phyloP scores from a whole-genome alignment of 2,329 filamentous ascomycete species.

The Ophiocordyceps camponoti-floridani region DNA sequence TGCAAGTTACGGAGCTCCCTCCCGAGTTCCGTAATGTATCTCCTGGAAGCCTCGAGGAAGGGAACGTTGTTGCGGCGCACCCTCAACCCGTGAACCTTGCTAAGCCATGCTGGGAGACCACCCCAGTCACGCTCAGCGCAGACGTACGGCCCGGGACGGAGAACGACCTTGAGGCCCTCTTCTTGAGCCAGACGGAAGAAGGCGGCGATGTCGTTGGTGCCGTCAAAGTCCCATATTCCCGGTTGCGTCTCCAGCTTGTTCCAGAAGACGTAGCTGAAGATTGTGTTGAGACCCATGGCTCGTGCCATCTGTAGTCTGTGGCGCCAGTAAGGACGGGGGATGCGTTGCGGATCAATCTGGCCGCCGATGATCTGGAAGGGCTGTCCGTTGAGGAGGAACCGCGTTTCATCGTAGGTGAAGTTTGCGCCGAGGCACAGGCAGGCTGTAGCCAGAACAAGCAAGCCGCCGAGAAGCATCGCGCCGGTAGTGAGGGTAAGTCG shows the following conservation, averaged over 20 bases:
- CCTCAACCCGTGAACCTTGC: slow-evolving; percentile 18
- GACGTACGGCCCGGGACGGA: slow-evolving; percentile 28
- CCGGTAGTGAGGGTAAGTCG: not conserved
- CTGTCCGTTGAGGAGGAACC: slow-evolving; percentile 2
- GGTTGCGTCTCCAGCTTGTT: slow-evolving; percentile 24
- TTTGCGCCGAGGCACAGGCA: not conserved
- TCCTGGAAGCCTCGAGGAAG: slow-evolving; percentile 18
- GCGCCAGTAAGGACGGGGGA: slow-evolving; percentile 26
- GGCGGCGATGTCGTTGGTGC: slow-evolving; percentile 22
- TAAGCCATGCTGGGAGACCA: slow-evolving; percentile 26
- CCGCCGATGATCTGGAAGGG: slow-evolving; percentile 21
- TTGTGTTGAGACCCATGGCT: slow-evolving; percentile 61
- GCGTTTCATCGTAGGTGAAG: slow-evolving; percentile 1
- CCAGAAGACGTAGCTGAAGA: slow-evolving; percentile 38
- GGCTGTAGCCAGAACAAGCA: not conserved
- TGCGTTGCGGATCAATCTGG: slow-evolving; percentile 31
- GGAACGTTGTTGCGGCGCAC: slow-evolving; percentile 21
- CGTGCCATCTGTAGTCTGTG: slow-evolving; percentile 56
- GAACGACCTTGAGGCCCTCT: slow-evolving; percentile 21
- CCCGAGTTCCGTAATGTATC: slow-evolving; percentile 14
- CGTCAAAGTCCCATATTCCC: slow-evolving; percentile 18
- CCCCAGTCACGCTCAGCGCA: slow-evolving; percentile 32
- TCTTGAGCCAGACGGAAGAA: slow-evolving; percentile 27
- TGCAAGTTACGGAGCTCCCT: slow-evolving; percentile 16
- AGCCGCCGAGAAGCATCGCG: not conserved